A percentile compares a stretch with the other conserved stretches of the same genome.
These are phyloP conservation scores for Boletus vermiculosoides DNA, from an alignment of 768 basidiomycete genomes.

Conservation along the genomic window DNA sequence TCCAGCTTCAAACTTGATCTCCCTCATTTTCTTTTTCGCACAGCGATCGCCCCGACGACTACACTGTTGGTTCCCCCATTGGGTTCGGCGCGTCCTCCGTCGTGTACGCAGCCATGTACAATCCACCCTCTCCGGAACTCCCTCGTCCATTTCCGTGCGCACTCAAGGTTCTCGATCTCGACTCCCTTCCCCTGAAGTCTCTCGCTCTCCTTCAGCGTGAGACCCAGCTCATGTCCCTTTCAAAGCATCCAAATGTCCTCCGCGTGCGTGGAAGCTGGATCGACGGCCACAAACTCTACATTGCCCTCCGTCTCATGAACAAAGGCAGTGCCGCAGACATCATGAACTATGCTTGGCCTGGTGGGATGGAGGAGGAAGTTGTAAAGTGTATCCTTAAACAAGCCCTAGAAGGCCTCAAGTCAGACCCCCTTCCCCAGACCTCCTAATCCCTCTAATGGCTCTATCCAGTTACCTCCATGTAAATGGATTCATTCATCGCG, in stretches of 20 bases:
- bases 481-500: constrained; percentile 91
- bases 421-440: constrained; percentile 25
- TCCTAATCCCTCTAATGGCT: constrained; percentile 1
- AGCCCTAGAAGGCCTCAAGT: constrained; percentile 86
- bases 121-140: constrained; percentile 38
- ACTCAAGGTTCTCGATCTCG: constrained; percentile 88
- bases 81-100: constrained; percentile 92
- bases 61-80: constrained; percentile 72
- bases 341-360: constrained; percentile 80
- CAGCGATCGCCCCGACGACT: constrained; percentile 71
- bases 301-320: constrained; percentile 88
- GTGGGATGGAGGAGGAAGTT: constrained; percentile 91
- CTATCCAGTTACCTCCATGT: constrained; percentile 72
- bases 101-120: constrained; percentile 77
- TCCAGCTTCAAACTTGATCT: background rate
- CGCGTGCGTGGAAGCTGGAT: constrained; percentile 91
- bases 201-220: constrained; percentile 77
- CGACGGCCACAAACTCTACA: constrained; percentile 77
- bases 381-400: constrained; percentile 82
- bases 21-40: background rate
- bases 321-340: constrained; percentile 84
- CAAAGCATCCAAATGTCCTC: constrained; percentile 90
- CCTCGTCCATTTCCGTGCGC: constrained; percentile 59
- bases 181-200: constrained; percentile 67
- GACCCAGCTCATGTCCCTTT: constrained; percentile 89